A percentile compares a stretch with the other conserved stretches of the same genome.
These are phyloP conservation scores for Stagonosporopsis chrysanthemi DNA, from an alignment of 2,329 filamentous ascomycete genomes.

Conservation along the genomic window DNA sequence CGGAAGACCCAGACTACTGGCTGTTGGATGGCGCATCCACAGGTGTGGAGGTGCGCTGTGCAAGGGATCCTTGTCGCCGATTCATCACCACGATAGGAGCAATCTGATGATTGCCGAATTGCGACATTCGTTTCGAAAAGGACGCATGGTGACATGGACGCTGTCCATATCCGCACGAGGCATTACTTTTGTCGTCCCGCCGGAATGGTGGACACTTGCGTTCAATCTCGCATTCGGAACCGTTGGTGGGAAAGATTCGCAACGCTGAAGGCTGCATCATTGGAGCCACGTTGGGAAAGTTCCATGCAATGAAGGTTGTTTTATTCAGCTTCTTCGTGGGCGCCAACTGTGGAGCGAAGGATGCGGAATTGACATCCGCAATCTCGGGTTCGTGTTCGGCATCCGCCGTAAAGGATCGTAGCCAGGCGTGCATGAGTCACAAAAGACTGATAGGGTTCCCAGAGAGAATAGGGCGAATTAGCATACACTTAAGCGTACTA, in stretches of 20 bases:
- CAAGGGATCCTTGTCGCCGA: slow-evolving; percentile 2
- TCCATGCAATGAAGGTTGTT: background rate
- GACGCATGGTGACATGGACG: background rate
- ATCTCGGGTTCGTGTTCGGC: slow-evolving; percentile 5
- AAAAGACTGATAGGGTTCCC: background rate
- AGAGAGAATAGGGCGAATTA: background rate
- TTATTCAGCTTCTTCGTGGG: background rate
- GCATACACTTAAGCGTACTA: background rate
- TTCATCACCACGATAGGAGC: background rate
- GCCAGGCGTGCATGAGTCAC: background rate
- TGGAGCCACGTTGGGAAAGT: background rate
- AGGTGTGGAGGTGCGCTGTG: background rate
- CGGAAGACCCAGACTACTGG: slow-evolving; percentile 4
- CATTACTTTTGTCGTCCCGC: background rate
- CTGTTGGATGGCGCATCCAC: background rate
- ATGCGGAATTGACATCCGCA: slow-evolving; percentile 3
- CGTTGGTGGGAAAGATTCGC: background rate
- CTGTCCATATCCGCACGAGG: background rate
- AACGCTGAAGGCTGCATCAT: background rate
- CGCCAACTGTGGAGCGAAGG: background rate
- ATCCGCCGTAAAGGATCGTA: slow-evolving; percentile 1
- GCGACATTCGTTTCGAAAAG: background rate
- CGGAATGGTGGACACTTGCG: background rate
- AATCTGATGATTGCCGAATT: background rate
- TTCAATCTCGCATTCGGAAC: background rate